Conservation (phyloP, 192 early-diverging fungal genomes). For the Piromyces sp. region DNA sequence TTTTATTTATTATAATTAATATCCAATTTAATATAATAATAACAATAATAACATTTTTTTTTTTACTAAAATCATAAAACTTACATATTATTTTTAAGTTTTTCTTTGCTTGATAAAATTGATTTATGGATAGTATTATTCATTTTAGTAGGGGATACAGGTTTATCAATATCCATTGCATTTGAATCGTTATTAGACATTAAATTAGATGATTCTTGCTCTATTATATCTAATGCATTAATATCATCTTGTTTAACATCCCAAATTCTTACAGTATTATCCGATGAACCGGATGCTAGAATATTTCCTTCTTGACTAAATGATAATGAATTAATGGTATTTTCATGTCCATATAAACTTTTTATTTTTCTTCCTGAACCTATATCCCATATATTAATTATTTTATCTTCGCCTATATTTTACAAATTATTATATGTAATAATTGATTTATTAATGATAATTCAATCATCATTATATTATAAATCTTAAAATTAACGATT, state of each 20-base stretch:
- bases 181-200: constrained; percentile 3
- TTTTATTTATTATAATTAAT: no score
- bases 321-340: constrained; percentile 60
- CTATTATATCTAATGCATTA: constrained; percentile 4
- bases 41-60: no score
- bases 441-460: no score
- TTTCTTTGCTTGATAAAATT: constrained; percentile 3
- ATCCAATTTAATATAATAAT: no score
- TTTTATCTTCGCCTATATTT: constrained; percentile 69
- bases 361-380: constrained; percentile 67
- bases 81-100: not conserved
- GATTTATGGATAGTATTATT: constrained; percentile 3
- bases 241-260: constrained; percentile 49
- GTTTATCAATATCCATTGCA: constrained; percentile 13
- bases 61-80: constrained; percentile 1
- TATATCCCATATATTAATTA: constrained; percentile 82
- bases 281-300: constrained; percentile 68
- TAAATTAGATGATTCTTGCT: not conserved
- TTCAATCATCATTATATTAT: no score
- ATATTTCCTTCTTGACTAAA: constrained; percentile 69
- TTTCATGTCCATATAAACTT: constrained; percentile 67
- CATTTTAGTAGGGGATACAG: not conserved
- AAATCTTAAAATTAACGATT: no score
- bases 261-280: constrained; percentile 82
- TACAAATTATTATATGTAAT: no score